These are phyloP conservation scores for Pneumocystis jirovecii DNA, from an alignment of 1,139 yeast genomes.

Conservation along the genomic window DNA sequence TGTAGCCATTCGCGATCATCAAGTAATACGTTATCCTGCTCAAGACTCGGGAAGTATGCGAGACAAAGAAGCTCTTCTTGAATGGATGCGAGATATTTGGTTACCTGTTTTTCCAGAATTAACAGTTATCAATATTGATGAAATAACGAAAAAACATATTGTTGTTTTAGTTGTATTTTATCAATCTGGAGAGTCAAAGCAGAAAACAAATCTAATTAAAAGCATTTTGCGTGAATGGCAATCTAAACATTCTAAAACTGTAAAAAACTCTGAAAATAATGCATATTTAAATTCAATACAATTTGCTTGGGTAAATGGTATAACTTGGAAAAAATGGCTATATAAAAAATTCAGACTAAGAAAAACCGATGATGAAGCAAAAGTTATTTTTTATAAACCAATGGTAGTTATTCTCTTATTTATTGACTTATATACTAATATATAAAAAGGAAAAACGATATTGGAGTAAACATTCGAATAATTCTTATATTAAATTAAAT, in stretches of 20 bases:
- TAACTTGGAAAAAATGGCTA: slow-evolving; percentile 27
- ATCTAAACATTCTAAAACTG: slow-evolving; percentile 18
- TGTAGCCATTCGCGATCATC: slow-evolving; percentile 22
- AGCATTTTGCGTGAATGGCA: slow-evolving; percentile 20
- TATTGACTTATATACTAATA: slow-evolving; percentile 9
- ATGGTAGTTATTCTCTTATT: background rate
- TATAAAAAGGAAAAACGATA: slow-evolving; percentile 20
- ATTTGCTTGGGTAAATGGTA: slow-evolving; percentile 27
- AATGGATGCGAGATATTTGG: slow-evolving; percentile 26
- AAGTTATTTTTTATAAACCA: slow-evolving; percentile 18
- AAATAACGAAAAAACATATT: slow-evolving; percentile 21
- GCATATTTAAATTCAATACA: slow-evolving; percentile 21
- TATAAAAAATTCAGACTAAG: slow-evolving; percentile 21
- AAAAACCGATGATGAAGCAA: slow-evolving; percentile 15
- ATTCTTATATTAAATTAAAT: slow-evolving; percentile 6
- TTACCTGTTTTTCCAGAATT: slow-evolving; percentile 26
- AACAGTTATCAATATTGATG: slow-evolving; percentile 24
- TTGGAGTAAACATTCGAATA: slow-evolving; percentile 23
- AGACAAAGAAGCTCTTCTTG: slow-evolving; percentile 20
- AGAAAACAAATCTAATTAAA: slow-evolving; percentile 21
- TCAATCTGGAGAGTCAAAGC: slow-evolving; percentile 22
- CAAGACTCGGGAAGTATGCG: slow-evolving; percentile 24
- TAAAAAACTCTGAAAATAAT: slow-evolving; percentile 19
- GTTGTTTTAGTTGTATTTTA: slow-evolving; percentile 24
- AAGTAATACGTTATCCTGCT: slow-evolving; percentile 21